A percentile compares a stretch with the other conserved stretches of the same genome.
phyloP scores from a whole-genome alignment of 345 rosid species.

The Alliaria petiolata region DNA sequence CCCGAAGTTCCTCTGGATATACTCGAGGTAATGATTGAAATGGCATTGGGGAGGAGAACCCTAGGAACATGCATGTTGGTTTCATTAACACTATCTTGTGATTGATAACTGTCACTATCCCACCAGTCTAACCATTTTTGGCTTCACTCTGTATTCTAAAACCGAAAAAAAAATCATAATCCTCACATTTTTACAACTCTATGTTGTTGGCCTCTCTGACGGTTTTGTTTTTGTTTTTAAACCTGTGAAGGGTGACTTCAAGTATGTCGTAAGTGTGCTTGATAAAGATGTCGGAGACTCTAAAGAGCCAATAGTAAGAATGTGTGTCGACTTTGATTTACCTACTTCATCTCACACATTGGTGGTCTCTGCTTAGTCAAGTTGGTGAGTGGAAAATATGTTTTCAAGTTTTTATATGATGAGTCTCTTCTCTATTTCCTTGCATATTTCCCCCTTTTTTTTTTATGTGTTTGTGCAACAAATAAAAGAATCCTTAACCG shows the following conservation, averaged over 20 bases:
- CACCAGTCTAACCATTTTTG: too few species aligned
- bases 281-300: background rate
- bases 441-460: too few species aligned
- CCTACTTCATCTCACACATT: background rate
- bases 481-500: background rate
- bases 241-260: slow-evolving; percentile 4
- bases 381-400: background rate
- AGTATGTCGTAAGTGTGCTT: background rate
- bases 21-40: background rate
- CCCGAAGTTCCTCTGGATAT: background rate
- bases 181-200: too few species aligned
- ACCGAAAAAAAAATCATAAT: too few species aligned
- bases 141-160: too few species aligned
- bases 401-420: background rate
- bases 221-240: background rate
- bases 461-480: background rate
- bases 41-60: too few species aligned
- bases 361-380: background rate
- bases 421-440: too few species aligned
- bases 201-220: background rate
- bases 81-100: too few species aligned
- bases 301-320: background rate
- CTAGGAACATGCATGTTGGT: too few species aligned
- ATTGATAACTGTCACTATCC: too few species aligned
- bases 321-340: background rate